Base-by-base conservation (phyloP, 2,329 filamentous ascomycete species). In the Claviceps paspali region DNA sequence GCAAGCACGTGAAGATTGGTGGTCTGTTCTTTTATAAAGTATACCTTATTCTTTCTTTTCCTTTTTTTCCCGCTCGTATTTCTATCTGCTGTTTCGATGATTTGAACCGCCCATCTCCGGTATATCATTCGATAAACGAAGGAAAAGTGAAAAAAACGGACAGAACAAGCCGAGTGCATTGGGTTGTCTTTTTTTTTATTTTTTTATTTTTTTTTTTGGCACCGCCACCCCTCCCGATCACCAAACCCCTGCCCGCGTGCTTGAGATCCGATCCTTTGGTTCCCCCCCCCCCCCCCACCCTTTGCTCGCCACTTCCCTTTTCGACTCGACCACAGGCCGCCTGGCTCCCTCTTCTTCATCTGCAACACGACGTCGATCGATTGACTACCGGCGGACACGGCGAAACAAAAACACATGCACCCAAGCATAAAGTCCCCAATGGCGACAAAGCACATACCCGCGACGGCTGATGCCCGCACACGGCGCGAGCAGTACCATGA, bases 401-500 rank as follows among this genome's bases (percentile, higher is more conserved):
- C 21, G 8, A 29, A 18, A 22, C 11, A 11, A 23, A 5, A 29
- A 6, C 7, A 19, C 7, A 15, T 5, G n/a, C n/a, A n/a, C n/a
- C n/a, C n/a, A n/a, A 31, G 11, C 26, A 31, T 15, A 4, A 31
- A 11, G 9, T 7, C 12, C 8, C 4, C 17, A 27, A 32, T 32
- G 29, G 17, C 27, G 21, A 8, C 21, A 7, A 34, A 24, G 2
- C 17, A 11, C n/a, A 11, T 23, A 18, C 18, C 24, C 32, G 51
- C 57, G 41, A 45, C 56, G 36, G 45, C 49, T 39, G 61, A 64
- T 41, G 56, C 59, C 47, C 60, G 62, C 41, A 55, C 57, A 43
- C 58, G 67, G 45, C 65, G 73, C 45, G 55, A 63, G 34, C 55
- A 62, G 39, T 64, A 73, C 54, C 74, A 78, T 53, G 73, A 79